These are phyloP conservation scores for Chaetomium olivaceum DNA, from an alignment of 2,329 filamentous ascomycete genomes.

Conservation along the genomic window DNA sequence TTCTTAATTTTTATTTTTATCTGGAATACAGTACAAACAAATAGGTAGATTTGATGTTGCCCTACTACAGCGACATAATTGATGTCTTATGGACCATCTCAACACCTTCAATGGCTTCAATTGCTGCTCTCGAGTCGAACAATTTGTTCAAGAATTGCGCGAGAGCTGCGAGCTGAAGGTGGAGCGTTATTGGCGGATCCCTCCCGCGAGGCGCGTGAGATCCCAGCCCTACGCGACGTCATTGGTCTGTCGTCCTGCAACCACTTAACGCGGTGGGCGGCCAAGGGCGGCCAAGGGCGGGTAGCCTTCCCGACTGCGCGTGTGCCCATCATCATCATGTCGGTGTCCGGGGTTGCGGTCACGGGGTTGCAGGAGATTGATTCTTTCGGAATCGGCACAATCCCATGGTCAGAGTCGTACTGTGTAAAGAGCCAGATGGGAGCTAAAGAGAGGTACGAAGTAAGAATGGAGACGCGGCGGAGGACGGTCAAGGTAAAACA, in stretches of 20 bases:
- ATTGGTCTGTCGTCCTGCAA: constrained; percentile 27
- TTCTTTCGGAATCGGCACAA: neutral
- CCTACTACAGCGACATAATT: neutral
- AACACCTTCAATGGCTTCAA: constrained; percentile 3
- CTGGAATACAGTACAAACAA: neutral
- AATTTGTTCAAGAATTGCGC: neutral
- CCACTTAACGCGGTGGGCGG: constrained; percentile 24
- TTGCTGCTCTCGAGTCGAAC: neutral
- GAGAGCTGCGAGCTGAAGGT: neutral
- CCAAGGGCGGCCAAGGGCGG: neutral
- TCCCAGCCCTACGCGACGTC: constrained; percentile 33
- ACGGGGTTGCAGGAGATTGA: neutral
- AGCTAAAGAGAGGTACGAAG: neutral
- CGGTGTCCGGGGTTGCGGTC: no score
- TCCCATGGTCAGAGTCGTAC: neutral
- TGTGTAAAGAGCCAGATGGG: no score
- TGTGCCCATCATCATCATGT: neutral
- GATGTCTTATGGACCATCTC: neutral
- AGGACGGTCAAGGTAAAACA: neutral
- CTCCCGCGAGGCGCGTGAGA: neutral
- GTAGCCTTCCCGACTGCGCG: constrained; percentile 4
- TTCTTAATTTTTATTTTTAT: no score
- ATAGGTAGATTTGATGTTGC: neutral
- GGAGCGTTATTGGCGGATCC: constrained; percentile 11
- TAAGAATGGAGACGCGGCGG: neutral